Conservation (phyloP, 306 rosid species). For the Prunus kanzakura region DNA sequence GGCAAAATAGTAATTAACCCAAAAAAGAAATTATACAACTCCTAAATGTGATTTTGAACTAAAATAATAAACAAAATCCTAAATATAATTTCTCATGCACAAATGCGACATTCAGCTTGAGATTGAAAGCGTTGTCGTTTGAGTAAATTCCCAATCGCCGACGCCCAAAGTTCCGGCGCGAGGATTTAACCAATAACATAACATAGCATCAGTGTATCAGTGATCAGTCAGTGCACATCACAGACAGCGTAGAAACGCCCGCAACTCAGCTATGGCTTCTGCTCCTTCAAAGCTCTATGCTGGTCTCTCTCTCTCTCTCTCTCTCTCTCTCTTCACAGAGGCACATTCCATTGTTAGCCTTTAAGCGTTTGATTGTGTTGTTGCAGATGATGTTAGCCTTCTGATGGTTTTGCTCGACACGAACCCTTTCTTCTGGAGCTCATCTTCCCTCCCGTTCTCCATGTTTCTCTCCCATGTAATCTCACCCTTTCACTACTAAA, state of each 20-base stretch:
- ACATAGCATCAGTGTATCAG: not conserved
- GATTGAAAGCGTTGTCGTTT: not conserved
- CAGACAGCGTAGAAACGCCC: not conserved
- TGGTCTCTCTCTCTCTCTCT: constrained; percentile 30
- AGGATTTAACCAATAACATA: not conserved
- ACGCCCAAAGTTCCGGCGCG: not conserved
- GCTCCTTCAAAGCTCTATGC: constrained; percentile 76
- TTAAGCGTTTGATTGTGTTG: not conserved
- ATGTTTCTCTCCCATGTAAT: constrained; percentile 81
- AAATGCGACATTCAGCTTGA: not conserved
- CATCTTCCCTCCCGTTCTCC: constrained; percentile 64
- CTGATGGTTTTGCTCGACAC: constrained; percentile 76
- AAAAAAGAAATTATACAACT: no score
- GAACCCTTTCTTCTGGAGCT: constrained; percentile 84
- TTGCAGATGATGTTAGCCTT: constrained; percentile 91
- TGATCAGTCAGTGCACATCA: not conserved
- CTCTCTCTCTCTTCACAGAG: not conserved
- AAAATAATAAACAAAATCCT: no score
- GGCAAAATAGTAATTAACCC: no score
- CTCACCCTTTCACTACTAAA: not conserved
- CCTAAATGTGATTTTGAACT: no score
- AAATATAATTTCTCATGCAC: not conserved
- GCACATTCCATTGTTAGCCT: not conserved
- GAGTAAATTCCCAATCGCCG: not conserved
- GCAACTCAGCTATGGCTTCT: constrained; percentile 50